Base-by-base conservation (phyloP, 169 alveolate species). In the Toxoplasma gondii region DNA sequence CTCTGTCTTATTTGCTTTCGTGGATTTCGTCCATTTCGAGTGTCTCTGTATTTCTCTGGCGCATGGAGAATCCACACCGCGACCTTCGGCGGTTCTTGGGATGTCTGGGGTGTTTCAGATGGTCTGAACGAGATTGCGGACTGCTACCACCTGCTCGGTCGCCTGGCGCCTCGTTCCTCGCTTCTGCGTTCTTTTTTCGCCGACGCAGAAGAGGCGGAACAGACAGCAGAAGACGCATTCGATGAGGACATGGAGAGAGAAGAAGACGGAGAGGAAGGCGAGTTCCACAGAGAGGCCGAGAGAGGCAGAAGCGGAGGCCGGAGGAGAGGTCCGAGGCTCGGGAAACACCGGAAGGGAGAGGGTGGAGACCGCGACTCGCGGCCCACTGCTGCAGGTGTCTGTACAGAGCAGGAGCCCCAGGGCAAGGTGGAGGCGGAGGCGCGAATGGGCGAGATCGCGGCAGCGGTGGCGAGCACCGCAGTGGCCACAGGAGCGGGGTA, bases 101-200 rank as follows among this genome's bases (percentile, higher is more conserved):
- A 7, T 64, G 31, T 64, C 74, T 64, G 9, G 74, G 1, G 9
- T 78, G 86, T 78, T n/a, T 78, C 86, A 78, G 86, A 78, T n/a
- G 22, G 86, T 38, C 22, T 78, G 49, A 78, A 78, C 29, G 86
- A 78, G 49, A 78, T 78, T n/a, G 86, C 86, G 31, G 86, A 78
- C 49, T 78, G 49, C 39, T 78, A 78, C 86, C 86, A 38, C 27
- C 2, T 78, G 49, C 19, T 78, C 22, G 86, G 86, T 9, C 90
- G 41, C 90, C 64, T 82, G n/a, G 90, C 41, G 64, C 90, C 90
- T 64, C 90, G 64, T 36, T 41, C 67, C 39, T 82, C 90, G 53
- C 86, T n/a, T 19, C 24, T 78, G 45, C 86, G 86, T 1, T 78
- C 43, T 17, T 38, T n/a, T 31, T n/a, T 38, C 10, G 45, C 86